A percentile compares a stretch with the other conserved stretches of the same genome.
These are phyloP conservation scores for Moesziomyces aphidis DNA, from an alignment of 1,284 basidiomycete species.

Conservation along the genomic window DNA sequence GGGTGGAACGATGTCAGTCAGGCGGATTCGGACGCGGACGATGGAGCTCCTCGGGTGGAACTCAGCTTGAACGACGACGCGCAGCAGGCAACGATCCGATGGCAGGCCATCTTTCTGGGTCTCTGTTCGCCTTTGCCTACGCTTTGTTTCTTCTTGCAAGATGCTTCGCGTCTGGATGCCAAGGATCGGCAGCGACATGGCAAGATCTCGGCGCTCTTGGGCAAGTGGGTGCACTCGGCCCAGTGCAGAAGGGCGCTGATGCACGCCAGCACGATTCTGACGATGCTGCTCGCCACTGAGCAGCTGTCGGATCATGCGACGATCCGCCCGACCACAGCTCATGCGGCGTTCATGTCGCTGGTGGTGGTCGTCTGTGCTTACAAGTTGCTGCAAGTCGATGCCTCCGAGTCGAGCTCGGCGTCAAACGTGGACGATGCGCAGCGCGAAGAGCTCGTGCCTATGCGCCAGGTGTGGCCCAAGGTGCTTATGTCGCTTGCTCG, in stretches of 20 bases:
- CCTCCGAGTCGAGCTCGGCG: neutral
- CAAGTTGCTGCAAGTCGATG: conserved; percentile 13
- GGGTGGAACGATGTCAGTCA: conserved; percentile 18
- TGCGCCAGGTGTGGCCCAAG: conserved; percentile 9
- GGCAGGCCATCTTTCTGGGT: conserved; percentile 36
- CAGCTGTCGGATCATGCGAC: neutral
- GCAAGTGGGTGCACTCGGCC: conserved; percentile 24
- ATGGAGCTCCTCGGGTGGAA: conserved; percentile 3
- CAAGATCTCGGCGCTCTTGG: conserved; percentile 19
- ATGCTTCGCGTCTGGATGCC: neutral
- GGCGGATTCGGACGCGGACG: conserved; percentile 1
- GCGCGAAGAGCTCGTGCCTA: conserved; percentile 19
- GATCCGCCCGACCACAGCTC: conserved; percentile 21
- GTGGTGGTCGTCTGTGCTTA: conserved; percentile 11
- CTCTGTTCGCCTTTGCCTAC: conserved; percentile 33
- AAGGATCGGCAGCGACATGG: conserved; percentile 3
- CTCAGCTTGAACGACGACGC: conserved; percentile 33
- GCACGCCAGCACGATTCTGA: conserved; percentile 39
- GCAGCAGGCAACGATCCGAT: conserved; percentile 26
- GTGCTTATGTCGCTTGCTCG: neutral
- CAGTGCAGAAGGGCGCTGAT: conserved; percentile 32
- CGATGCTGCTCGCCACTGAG: conserved; percentile 13
- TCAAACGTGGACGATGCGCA: neutral
- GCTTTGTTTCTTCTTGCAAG: conserved; percentile 31
- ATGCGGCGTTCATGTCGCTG: conserved; percentile 32